These are phyloP conservation scores for Mycena alexandri DNA, from an alignment of 768 basidiomycete genomes.

Conservation along the genomic window DNA sequence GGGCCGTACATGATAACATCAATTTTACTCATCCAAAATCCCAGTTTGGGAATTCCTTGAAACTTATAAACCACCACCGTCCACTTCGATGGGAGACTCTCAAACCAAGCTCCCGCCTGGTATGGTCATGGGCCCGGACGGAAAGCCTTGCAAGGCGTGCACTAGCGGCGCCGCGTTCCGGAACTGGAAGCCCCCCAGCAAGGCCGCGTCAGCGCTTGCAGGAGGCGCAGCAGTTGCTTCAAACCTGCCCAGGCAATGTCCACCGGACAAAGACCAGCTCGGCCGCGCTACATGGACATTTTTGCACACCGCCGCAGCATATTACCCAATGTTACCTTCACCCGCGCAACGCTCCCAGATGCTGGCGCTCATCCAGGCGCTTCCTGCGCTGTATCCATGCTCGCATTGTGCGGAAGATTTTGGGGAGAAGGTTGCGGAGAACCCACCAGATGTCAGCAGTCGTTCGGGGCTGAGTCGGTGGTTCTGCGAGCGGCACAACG, in stretches of 20 bases:
- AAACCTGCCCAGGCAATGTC: conserved; percentile 62
- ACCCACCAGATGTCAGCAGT: conserved; percentile 85
- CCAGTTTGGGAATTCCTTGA: too few relatives aligned
- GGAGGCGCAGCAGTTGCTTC: conserved; percentile 50
- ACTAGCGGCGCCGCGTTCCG: conserved; percentile 71
- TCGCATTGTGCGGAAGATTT: conserved; percentile 89
- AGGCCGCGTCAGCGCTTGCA: conserved; percentile 24
- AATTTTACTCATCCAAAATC: too few relatives aligned
- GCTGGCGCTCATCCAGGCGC: conserved; percentile 80
- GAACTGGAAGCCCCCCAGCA: conserved; percentile 56
- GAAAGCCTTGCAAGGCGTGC: conserved; percentile 97
- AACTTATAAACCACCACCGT: too few relatives aligned
- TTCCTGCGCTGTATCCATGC: conserved; percentile 92
- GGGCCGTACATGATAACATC: too few relatives aligned
- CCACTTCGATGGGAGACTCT: conserved; percentile 6
- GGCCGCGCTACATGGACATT: conserved; percentile 98
- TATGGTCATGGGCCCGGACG: conserved; percentile 91
- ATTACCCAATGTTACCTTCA: conserved; percentile 88
- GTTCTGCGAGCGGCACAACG: conserved; percentile 95
- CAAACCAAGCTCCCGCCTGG: conserved; percentile 71
- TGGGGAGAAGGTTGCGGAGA: conserved; percentile 70
- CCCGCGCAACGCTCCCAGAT: conserved; percentile 85
- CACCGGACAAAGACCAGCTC: conserved; percentile 90
- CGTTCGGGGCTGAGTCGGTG: conserved; percentile 79
- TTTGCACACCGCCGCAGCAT: conserved; percentile 94